phyloP scores from a whole-genome alignment of 2,329 filamentous ascomycete species.

The Ceratocystis alfenasii region DNA sequence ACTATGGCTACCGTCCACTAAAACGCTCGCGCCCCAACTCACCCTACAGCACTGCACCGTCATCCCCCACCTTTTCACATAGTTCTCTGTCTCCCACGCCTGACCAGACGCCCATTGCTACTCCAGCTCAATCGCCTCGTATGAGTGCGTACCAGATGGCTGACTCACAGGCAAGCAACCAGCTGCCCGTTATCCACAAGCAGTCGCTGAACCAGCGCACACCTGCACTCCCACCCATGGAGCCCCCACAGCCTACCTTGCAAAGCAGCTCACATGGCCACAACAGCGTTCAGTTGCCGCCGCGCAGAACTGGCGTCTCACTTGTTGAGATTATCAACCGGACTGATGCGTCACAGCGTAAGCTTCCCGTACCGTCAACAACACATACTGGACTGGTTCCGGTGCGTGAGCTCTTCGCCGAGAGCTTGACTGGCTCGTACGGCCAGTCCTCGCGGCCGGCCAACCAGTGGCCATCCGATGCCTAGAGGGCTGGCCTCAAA shows the following conservation, averaged over 20 bases:
- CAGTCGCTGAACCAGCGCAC: slow-evolving; percentile 43
- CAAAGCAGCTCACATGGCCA: slow-evolving; percentile 36
- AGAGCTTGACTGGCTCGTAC: slow-evolving; percentile 25
- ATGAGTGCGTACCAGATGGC: slow-evolving; percentile 55
- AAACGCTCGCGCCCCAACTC: slow-evolving; percentile 91
- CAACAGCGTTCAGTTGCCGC: slow-evolving; percentile 32
- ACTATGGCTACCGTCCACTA: slow-evolving; percentile 53
- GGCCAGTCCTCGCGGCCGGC: background rate
- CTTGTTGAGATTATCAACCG: slow-evolving; percentile 88
- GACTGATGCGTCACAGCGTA: slow-evolving; percentile 75
- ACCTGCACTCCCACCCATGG: slow-evolving; percentile 47
- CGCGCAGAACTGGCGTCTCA: slow-evolving; percentile 55
- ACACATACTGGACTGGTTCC: slow-evolving; percentile 56
- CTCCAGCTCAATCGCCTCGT: slow-evolving; percentile 86
- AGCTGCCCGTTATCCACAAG: slow-evolving; percentile 76
- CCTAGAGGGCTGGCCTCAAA: background rate
- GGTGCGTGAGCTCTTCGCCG: slow-evolving; percentile 69
- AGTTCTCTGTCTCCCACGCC: slow-evolving; percentile 91
- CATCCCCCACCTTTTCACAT: slow-evolving; percentile 91
- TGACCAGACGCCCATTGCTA: slow-evolving; percentile 96
- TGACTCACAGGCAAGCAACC: slow-evolving; percentile 46
- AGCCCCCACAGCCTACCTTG: slow-evolving; percentile 31
- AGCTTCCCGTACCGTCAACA: slow-evolving; percentile 82
- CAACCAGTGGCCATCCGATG: background rate
- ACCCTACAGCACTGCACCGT: slow-evolving; percentile 88